Conservation (phyloP, 345 rosid genomes). For the Ailanthus altissimus region DNA sequence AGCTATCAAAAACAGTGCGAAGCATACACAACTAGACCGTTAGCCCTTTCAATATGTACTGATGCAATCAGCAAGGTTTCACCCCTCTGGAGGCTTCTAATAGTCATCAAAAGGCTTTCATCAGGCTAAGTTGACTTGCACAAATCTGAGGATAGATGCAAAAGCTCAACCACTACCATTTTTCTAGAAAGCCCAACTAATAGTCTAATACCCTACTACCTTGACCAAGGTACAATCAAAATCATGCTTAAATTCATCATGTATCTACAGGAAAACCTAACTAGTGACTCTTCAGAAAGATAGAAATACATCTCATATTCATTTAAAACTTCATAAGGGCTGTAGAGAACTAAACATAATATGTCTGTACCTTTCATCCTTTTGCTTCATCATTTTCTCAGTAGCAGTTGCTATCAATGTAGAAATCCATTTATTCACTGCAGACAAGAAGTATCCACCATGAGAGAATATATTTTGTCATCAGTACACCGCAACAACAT, state of each 20-base stretch:
- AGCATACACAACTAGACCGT: not conserved
- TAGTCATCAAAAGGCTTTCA: too few species aligned
- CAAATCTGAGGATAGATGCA: too few species aligned
- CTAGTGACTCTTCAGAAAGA: not conserved
- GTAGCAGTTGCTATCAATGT: slow-evolving; percentile 85
- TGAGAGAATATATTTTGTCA: slow-evolving; percentile 5
- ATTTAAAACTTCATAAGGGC: not conserved
- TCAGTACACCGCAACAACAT: slow-evolving; percentile 5
- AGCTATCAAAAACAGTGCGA: not conserved
- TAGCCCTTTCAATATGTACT: not conserved
- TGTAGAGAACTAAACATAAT: not conserved
- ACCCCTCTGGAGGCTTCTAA: too few species aligned
- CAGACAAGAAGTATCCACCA: slow-evolving; percentile 17
- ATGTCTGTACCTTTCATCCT: slow-evolving; percentile 81
- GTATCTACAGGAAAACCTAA: not conserved
- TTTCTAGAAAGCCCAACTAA: too few species aligned
- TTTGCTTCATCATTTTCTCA: slow-evolving; percentile 92
- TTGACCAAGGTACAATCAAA: too few species aligned
- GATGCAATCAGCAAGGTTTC: too few species aligned
- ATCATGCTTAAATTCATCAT: not conserved
- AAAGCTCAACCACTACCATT: not conserved
- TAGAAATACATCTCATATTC: slow-evolving; percentile 1
- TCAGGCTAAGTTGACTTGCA: too few species aligned
- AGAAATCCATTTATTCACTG: slow-evolving; percentile 93
- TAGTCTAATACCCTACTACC: too few species aligned